A percentile compares a stretch with the other conserved stretches of the same genome.
These are phyloP conservation scores for Tylopilus subfusipes DNA, from an alignment of 768 basidiomycete species.

Conservation along the genomic window DNA sequence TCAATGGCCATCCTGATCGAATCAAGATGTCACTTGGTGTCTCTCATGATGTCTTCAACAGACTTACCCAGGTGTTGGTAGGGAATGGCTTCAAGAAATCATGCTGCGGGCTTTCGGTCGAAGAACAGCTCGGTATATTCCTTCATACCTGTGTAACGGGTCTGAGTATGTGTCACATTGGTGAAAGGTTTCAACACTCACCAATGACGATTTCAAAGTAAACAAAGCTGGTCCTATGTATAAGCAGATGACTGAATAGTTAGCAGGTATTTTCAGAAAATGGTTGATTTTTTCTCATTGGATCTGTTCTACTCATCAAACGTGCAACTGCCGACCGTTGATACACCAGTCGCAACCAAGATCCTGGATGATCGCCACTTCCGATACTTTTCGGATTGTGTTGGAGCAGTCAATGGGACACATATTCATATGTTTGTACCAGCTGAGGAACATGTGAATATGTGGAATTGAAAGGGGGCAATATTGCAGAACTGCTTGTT, in stretches of 20 bases:
- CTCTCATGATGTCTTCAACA: background rate
- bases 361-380: too few species aligned
- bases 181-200: too few species aligned
- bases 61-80: too few species aligned
- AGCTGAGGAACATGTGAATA: background rate
- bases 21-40: background rate
- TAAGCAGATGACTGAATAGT: background rate
- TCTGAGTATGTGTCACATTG: constrained; percentile 3
- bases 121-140: constrained; percentile 2
- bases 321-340: background rate
- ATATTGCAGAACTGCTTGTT: constrained; percentile 22
- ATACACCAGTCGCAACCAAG: background rate
- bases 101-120: too few species aligned
- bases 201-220: background rate
- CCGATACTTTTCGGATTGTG: background rate
- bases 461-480: constrained; percentile 5
- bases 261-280: constrained; percentile 10
- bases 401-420: background rate
- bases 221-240: too few species aligned
- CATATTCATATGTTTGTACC: background rate
- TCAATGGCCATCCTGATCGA: too few species aligned
- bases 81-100: too few species aligned
- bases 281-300: constrained; percentile 4
- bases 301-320: constrained; percentile 2
- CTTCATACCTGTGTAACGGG: constrained; percentile 11